Evolutionary conservation across 805 yeast species (phyloP).

Genomic region (Wickerhamomyces silvicola): DNA sequence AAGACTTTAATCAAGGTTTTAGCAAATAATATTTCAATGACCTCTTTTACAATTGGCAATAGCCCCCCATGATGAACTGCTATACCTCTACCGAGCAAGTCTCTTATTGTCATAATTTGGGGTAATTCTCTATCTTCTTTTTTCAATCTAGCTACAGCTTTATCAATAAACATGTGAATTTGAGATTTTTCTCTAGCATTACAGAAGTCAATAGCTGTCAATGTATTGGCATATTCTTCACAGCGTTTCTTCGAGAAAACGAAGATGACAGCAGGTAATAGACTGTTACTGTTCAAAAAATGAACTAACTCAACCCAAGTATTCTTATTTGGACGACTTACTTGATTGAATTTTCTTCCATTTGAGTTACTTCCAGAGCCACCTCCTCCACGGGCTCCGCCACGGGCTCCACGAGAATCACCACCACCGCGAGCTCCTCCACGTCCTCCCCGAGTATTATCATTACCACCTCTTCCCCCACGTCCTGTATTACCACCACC

Average conservation of each 20-base stretch:
- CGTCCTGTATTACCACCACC: constrained; percentile 42
- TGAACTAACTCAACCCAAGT: constrained; percentile 75
- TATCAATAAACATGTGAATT: constrained; percentile 87
- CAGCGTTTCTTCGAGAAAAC: constrained; percentile 92
- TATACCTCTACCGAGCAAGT: constrained; percentile 81
- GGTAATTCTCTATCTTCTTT: constrained; percentile 92
- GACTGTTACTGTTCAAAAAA: constrained; percentile 53
- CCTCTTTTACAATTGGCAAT: constrained; percentile 87
- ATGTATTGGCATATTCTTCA: constrained; percentile 83
- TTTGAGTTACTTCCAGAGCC: constrained; percentile 23
- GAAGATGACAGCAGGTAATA: constrained; percentile 89
- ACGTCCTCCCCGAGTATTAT: constrained; percentile 38
- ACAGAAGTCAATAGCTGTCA: constrained; percentile 71
- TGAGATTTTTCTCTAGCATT: constrained; percentile 83
- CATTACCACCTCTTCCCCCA: constrained; percentile 27
- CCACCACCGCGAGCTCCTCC: constrained; percentile 33
- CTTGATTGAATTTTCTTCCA: constrained; percentile 27
- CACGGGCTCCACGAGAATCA: constrained; percentile 27
- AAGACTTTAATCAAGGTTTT: constrained; percentile 80
- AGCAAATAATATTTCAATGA: constrained; percentile 87
- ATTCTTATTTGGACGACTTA: constrained; percentile 56
- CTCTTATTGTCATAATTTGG: constrained; percentile 78
- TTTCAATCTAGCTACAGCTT: constrained; percentile 79
- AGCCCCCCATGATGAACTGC: constrained; percentile 96
- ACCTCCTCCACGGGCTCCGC: constrained; percentile 19